phyloP scores from a whole-genome alignment of 148 eudicot species.

The Limonium bicolor region DNA sequence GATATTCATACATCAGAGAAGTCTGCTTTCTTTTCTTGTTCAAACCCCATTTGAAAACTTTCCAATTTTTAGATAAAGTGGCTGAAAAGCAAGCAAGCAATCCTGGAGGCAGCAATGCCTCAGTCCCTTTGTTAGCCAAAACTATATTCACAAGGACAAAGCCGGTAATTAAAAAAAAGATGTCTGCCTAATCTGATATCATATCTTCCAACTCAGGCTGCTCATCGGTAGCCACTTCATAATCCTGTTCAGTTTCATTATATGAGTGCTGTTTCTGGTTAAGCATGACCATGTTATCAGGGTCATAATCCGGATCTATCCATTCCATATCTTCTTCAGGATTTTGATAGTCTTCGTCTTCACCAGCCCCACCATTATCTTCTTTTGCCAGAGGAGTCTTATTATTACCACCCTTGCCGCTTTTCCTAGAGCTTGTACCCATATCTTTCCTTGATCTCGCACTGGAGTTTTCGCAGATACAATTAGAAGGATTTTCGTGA shows the following conservation, averaged over 20 bases:
- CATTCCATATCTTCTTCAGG: conserved; percentile 44
- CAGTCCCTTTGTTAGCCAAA: no score
- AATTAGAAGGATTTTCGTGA: conserved; percentile 84
- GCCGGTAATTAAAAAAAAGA: no score
- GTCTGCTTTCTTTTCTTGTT: no score
- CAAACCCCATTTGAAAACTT: no score
- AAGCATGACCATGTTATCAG: conserved; percentile 24
- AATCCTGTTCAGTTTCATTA: conserved; percentile 51
- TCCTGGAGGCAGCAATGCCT: no score
- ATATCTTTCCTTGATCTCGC: conserved; percentile 35
- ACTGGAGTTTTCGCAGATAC: conserved; percentile 77
- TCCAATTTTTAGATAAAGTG: no score
- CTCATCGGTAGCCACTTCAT: conserved; percentile 36
- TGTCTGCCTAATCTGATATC: conserved; percentile 70
- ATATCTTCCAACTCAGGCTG: conserved; percentile 87
- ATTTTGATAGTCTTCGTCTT: conserved; percentile 31
- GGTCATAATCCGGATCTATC: conserved; percentile 66
- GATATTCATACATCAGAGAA: no score
- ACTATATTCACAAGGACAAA: no score
- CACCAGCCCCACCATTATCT: no score
- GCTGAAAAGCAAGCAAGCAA: no score
- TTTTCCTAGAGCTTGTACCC: conserved; percentile 21
- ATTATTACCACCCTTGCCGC: conserved; percentile 25
- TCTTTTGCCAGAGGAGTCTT: conserved; percentile 11
- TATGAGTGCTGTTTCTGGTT: conserved; percentile 18